Percentiles rank a stretch among this genome's conserved stretches.
These are phyloP conservation scores for Fusarium sp. DNA, from an alignment of 2,329 filamentous ascomycete genomes.

Conservation along the genomic window DNA sequence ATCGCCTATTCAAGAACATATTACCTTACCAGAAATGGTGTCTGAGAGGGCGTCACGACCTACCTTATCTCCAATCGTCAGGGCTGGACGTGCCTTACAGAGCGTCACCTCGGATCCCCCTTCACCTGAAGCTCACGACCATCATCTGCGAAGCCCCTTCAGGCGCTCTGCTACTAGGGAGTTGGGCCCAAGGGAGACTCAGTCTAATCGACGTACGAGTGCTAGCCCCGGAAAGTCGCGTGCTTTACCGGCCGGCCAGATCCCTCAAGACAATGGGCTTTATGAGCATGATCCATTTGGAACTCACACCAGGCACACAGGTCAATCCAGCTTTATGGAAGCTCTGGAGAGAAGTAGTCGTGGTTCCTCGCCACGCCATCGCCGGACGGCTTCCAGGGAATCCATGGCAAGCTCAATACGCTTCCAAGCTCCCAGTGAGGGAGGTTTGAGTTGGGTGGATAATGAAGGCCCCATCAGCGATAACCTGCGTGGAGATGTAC, in stretches of 20 bases:
- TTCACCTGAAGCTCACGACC: constrained; percentile 65
- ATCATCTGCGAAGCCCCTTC: constrained; percentile 69
- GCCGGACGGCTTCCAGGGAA: constrained; percentile 38
- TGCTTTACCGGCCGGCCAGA: constrained; percentile 29
- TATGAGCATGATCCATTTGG: constrained; percentile 51
- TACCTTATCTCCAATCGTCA: constrained; percentile 69
- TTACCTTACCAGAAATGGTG: constrained; percentile 50
- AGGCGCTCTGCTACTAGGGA: constrained; percentile 57
- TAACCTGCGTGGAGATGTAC: constrained; percentile 53
- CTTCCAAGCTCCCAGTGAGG: constrained; percentile 51
- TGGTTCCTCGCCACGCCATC: constrained; percentile 25
- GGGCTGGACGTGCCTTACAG: constrained; percentile 68
- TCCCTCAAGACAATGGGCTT: constrained; percentile 23
- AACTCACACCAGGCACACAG: constrained; percentile 43
- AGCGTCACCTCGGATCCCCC: constrained; percentile 71
- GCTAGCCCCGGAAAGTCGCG: constrained; percentile 50
- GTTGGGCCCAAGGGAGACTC: constrained; percentile 49
- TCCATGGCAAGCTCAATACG: constrained; percentile 54
- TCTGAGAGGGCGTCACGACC: constrained; percentile 56
- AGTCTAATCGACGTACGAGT: constrained; percentile 46
- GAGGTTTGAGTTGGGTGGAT: constrained; percentile 61
- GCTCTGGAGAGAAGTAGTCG: constrained; percentile 49
- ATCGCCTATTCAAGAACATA: constrained; percentile 54
- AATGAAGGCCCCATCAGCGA: constrained; percentile 56
- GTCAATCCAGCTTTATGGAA: constrained; percentile 53